Conservation (phyloP, 2,329 filamentous ascomycete species). For the Tetracladium maxilliforme region DNA sequence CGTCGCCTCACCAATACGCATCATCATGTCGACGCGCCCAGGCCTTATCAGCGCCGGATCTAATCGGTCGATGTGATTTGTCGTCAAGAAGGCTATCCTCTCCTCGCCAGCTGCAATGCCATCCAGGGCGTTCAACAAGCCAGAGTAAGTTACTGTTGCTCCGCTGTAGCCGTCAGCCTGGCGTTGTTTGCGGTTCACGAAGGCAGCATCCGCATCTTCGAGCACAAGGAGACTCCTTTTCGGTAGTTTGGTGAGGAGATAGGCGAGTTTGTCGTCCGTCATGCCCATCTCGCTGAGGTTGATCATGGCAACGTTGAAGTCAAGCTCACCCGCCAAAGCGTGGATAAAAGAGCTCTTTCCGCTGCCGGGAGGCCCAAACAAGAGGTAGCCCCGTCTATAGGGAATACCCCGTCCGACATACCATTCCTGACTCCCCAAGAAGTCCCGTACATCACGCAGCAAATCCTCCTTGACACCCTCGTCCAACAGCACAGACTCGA, state of each 20-base stretch:
- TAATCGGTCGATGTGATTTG: slow-evolving; percentile 82
- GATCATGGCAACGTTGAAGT: slow-evolving; percentile 85
- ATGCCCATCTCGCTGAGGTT: slow-evolving; percentile 83
- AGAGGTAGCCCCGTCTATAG: slow-evolving; percentile 75
- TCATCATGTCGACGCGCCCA: slow-evolving; percentile 85
- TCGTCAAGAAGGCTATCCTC: slow-evolving; percentile 84
- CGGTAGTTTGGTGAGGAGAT: slow-evolving; percentile 73
- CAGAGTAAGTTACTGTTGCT: slow-evolving; percentile 86
- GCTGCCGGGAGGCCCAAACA: slow-evolving; percentile 80
- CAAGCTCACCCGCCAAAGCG: slow-evolving; percentile 79
- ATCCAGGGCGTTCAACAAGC: slow-evolving; percentile 72
- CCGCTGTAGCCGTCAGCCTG: slow-evolving; percentile 76
- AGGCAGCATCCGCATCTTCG: slow-evolving; percentile 86
- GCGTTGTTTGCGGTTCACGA: slow-evolving; percentile 63
- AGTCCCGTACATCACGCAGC: slow-evolving; percentile 69
- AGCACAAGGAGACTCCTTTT: slow-evolving; percentile 69
- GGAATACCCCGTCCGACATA: slow-evolving; percentile 92
- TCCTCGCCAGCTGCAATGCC: slow-evolving; percentile 93
- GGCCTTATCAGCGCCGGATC: slow-evolving; percentile 83
- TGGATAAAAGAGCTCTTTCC: slow-evolving; percentile 96
- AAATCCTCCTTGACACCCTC: slow-evolving; percentile 71
- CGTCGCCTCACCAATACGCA: slow-evolving; percentile 78
- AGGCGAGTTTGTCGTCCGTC: slow-evolving; percentile 78
- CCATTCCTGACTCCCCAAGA: slow-evolving; percentile 67
- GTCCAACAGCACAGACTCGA: slow-evolving; percentile 79